Evolutionary conservation across 768 basidiomycete genomes (phyloP).

Genomic region (Cystobasidium tubakii): DNA sequence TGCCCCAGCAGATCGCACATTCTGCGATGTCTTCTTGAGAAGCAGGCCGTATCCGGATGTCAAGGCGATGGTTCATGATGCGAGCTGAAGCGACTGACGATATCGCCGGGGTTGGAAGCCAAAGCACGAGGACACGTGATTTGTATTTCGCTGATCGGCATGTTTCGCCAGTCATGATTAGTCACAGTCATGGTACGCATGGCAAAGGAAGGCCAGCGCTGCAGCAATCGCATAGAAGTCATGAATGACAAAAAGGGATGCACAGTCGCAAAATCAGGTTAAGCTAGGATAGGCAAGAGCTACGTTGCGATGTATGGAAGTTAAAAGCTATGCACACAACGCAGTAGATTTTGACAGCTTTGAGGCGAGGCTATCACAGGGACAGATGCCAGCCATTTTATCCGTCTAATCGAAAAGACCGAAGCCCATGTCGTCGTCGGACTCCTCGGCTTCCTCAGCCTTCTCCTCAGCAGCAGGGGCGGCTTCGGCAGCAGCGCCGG

Average conservation of each 20-base stretch:
- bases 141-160: too few species aligned
- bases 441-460: conserved; percentile 69
- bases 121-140: too few species aligned
- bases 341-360: not conserved
- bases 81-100: too few species aligned
- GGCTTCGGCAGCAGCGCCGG: conserved; percentile 59
- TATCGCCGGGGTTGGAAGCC: too few species aligned
- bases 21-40: not conserved
- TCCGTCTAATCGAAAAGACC: conserved; percentile 81
- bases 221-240: too few species aligned
- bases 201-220: too few species aligned
- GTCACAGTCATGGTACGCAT: too few species aligned
- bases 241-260: too few species aligned
- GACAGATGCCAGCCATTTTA: not conserved
- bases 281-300: not conserved
- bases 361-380: not conserved
- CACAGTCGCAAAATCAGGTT: too few species aligned
- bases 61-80: not conserved
- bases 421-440: conserved; percentile 98
- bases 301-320: not conserved
- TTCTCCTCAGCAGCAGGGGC: conserved; percentile 58
- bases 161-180: too few species aligned
- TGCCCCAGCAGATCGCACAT: conserved; percentile 20
- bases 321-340: not conserved
- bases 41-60: conserved; percentile 14